A percentile compares a stretch with the other conserved stretches of the same genome.
Evolutionary conservation across 1,284 basidiomycete species (phyloP).

Genomic region (Naganishia albida): DNA sequence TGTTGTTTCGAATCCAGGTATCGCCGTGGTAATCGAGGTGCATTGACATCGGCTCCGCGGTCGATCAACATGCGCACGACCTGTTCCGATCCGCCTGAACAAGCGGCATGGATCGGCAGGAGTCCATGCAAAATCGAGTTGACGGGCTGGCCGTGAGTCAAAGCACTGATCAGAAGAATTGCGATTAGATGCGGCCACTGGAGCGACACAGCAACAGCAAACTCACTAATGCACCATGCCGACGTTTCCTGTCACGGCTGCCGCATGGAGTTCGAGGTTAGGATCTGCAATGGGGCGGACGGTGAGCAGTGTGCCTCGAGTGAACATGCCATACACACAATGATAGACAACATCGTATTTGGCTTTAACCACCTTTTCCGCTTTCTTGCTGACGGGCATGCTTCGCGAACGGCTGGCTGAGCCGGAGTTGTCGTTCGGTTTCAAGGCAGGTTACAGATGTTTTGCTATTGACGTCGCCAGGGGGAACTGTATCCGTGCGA

Average conservation of each 20-base stretch:
- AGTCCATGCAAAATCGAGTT: slow-evolving; percentile 91
- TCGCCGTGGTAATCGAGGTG: slow-evolving; percentile 67
- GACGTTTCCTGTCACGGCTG: slow-evolving; percentile 81
- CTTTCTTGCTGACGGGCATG: slow-evolving; percentile 21
- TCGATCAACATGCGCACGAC: slow-evolving; percentile 85
- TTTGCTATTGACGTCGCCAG: no score
- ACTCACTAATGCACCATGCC: slow-evolving; percentile 55
- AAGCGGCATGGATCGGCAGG: slow-evolving; percentile 85
- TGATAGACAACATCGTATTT: slow-evolving; percentile 77
- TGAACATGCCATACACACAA: slow-evolving; percentile 58
- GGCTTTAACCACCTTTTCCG: slow-evolving; percentile 38
- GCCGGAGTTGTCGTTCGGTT: not conserved
- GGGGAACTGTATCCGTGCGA: no score
- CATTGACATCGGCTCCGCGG: slow-evolving; percentile 88
- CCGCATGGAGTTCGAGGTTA: slow-evolving; percentile 83
- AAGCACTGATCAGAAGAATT: slow-evolving; percentile 55
- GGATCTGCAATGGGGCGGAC: slow-evolving; percentile 61
- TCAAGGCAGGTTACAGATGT: no score
- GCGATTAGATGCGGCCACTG: not conserved
- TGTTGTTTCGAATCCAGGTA: slow-evolving; percentile 63
- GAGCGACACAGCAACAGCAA: not conserved
- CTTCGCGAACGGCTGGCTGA: not conserved
- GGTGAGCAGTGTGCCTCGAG: slow-evolving; percentile 8
- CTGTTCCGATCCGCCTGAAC: slow-evolving; percentile 77
- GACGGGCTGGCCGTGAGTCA: slow-evolving; percentile 88